Percentiles rank a stretch among this genome's conserved stretches.
Evolutionary conservation across 2,329 filamentous ascomycete species (phyloP).

Genomic region (Aspergillus felis): DNA sequence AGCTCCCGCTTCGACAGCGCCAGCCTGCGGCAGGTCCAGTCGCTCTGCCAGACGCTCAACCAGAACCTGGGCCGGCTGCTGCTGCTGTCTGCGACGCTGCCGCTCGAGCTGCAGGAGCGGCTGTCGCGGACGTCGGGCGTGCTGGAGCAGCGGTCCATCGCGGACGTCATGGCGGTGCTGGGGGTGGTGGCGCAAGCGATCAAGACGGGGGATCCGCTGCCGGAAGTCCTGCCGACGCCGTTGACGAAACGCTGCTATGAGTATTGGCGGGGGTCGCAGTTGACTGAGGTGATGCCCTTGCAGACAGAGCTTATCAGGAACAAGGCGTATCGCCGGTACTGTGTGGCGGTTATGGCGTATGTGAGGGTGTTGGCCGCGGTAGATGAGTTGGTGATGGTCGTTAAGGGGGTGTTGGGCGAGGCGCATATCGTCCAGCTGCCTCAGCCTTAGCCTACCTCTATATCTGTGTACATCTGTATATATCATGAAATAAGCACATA

Average conservation of each 20-base stretch:
- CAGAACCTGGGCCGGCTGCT: slow-evolving; percentile 35
- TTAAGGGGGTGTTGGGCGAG: slow-evolving; percentile 46
- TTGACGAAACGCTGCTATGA: slow-evolving; percentile 37
- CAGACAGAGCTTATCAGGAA: slow-evolving; percentile 35
- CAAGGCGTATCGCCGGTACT: slow-evolving; percentile 45
- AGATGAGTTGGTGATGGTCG: slow-evolving; percentile 44
- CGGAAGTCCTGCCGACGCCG: slow-evolving; percentile 47
- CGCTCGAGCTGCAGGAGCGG: slow-evolving; percentile 39
- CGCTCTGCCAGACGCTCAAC: slow-evolving; percentile 30
- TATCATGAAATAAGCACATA: not conserved
- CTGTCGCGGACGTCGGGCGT: slow-evolving; percentile 39
- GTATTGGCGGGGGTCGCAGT: slow-evolving; percentile 16
- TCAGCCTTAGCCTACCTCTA: not conserved
- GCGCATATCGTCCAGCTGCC: slow-evolving; percentile 27
- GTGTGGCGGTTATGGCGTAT: slow-evolving; percentile 45
- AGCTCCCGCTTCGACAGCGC: slow-evolving; percentile 36
- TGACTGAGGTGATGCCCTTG: slow-evolving; percentile 22
- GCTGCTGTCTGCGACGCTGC: slow-evolving; percentile 29
- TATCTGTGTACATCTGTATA: not conserved
- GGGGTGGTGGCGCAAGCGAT: slow-evolving; percentile 46
- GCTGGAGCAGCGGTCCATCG: slow-evolving; percentile 43
- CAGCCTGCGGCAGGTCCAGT: slow-evolving; percentile 29
- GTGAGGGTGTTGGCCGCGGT: slow-evolving; percentile 42
- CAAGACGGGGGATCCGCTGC: slow-evolving; percentile 46
- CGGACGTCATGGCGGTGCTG: slow-evolving; percentile 50